phyloP scores from a whole-genome alignment of 257 asterid genomes.

The Rubia yunnanensis region DNA sequence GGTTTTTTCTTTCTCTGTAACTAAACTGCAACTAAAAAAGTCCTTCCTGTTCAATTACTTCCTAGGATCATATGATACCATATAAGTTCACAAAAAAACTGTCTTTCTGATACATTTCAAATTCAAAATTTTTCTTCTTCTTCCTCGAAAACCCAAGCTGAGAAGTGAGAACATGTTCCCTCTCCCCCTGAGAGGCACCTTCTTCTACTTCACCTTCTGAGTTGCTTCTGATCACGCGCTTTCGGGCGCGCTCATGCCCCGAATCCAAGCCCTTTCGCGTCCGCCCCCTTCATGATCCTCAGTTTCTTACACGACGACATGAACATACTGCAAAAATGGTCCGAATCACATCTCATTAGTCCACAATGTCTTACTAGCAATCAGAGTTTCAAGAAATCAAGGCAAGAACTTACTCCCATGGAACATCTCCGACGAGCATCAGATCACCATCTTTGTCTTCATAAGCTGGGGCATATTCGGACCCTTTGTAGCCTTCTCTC shows the following conservation, averaged over 20 bases:
- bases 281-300: conserved; percentile 73
- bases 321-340: conserved; percentile 54
- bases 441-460: conserved; percentile 92
- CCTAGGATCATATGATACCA: conserved; percentile 10
- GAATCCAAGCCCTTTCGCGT: conserved; percentile 64
- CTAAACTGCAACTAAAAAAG: conserved; percentile 20
- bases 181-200: conserved; percentile 20
- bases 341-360: not conserved
- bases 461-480: conserved; percentile 85
- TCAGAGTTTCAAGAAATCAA: not conserved
- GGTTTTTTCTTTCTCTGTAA: conserved; percentile 30
- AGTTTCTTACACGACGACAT: conserved; percentile 67
- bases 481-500: conserved; percentile 82
- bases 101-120: conserved; percentile 21
- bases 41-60: conserved; percentile 21
- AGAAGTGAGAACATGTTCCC: conserved; percentile 18
- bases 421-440: conserved; percentile 95
- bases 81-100: conserved; percentile 18
- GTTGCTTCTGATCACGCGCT: not conserved
- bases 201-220: conserved; percentile 6
- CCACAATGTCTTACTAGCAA: no score
- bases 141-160: conserved; percentile 55
- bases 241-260: conserved; percentile 22
- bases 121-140: conserved; percentile 23
- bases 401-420: conserved; percentile 54